phyloP scores from a whole-genome alignment of 23 red algal species.

The Pyropia haitanensis region DNA sequence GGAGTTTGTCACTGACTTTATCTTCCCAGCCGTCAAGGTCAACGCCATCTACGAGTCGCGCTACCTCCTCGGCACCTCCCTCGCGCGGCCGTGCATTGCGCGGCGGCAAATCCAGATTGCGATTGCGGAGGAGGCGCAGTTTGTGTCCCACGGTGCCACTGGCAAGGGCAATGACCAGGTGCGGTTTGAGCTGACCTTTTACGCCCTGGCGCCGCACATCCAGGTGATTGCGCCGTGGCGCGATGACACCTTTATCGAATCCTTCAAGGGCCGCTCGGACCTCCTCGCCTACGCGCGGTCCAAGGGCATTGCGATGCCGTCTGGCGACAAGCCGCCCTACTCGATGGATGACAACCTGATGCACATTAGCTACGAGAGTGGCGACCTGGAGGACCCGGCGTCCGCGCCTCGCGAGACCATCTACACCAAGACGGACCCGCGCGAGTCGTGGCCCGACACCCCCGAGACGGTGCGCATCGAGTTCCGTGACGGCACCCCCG shows the following conservation, averaged over 20 bases:
- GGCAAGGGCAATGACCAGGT: constrained; percentile 99
- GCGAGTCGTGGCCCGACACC: constrained; percentile 46
- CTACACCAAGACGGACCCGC: constrained; percentile 67
- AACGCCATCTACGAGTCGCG: constrained; percentile 97
- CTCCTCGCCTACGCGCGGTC: constrained; percentile 71
- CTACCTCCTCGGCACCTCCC: constrained; percentile 84
- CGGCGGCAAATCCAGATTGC: constrained; percentile 83
- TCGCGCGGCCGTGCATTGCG: constrained; percentile 95
- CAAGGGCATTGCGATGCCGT: constrained; percentile 84
- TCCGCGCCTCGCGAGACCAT: constrained; percentile 46
- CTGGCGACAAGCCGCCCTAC: constrained; percentile 83
- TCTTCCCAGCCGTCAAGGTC: constrained; percentile 85
- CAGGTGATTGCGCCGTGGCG: constrained; percentile 93
- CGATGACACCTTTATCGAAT: constrained; percentile 43
- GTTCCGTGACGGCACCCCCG: constrained; percentile 79
- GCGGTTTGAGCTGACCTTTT: constrained; percentile 86
- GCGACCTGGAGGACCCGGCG: constrained; percentile 82
- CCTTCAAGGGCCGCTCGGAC: constrained; percentile 76
- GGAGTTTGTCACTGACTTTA: constrained; percentile 84
- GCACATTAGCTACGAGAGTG: constrained; percentile 93
- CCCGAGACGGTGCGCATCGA: constrained; percentile 72
- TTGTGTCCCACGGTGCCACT: constrained; percentile 87
- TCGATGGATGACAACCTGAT: constrained; percentile 99
- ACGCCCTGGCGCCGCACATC: constrained; percentile 74
- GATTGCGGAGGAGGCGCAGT: constrained; percentile 49